Base-by-base conservation (phyloP, 2,329 filamentous ascomycete species). In the Hymenoscyphus scutula region DNA sequence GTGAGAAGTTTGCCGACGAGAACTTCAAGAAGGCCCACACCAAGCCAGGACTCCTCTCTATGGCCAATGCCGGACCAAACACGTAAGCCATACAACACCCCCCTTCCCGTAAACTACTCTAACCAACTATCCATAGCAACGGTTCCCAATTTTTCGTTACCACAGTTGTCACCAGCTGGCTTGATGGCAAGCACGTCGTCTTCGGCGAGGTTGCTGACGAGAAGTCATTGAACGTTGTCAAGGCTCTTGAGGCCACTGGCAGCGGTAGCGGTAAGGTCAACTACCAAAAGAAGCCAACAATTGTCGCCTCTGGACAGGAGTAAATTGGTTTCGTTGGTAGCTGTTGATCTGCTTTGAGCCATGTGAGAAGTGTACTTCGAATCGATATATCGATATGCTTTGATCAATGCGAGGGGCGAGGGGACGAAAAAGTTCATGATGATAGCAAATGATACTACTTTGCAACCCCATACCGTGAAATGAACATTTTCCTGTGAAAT, bases 91-190 rank as follows among this genome's bases (percentile, higher is more conserved):
- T 86, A 70, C 81, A 79, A 19, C 17, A 27, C 17, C 81, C 80
- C 11, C 79, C 82, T 91, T 75, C 83, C 83, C 74, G 86, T 87
- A 76, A 88, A 91, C 77, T 88, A 88, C 76, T 81, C 59, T 67
- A 30, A 53, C 29, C 81, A 83, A 80, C 29, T 80, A 13, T 37
- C 34, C 3, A 79, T 67, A 97, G 95, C 78, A 99, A 99, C 81
- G 95, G 95, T 73, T 96, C 91, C 58, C 94, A 98, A 79, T 98
- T 98, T 85, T 98, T 98, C 84, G 82, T 98, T 76, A 98, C 94
- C 73, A 98, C 94, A 62, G 92, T 96, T 58, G 84, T 88, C 64
- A 98, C 95, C 65, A 88, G 88, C 61, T 96, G 96, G 84, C 83
- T 95, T 71, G 84, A 95, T 77, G 86, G 85, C 75, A 89, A 89